Percentiles rank a stretch among this genome's conserved stretches.
These are phyloP conservation scores for Geoglossum cookeanum DNA, from an alignment of 2,329 filamentous ascomycete genomes.

Conservation along the genomic window DNA sequence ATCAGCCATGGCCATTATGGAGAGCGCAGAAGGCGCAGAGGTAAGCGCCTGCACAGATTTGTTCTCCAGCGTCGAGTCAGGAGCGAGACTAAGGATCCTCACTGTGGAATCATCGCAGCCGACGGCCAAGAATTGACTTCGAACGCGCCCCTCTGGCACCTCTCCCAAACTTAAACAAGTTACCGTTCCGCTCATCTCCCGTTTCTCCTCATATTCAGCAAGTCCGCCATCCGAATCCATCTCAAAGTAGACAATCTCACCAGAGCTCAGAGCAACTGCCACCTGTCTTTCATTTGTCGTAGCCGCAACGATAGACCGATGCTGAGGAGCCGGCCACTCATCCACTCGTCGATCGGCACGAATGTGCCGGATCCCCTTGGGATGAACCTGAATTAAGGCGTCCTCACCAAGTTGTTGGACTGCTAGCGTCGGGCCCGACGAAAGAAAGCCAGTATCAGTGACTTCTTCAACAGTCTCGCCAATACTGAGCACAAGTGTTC, in stretches of 20 bases:
- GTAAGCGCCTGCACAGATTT: conserved; percentile 90
- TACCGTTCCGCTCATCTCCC: conserved; percentile 87
- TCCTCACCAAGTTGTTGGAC: conserved; percentile 90
- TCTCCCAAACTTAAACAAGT: conserved; percentile 87
- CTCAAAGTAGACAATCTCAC: conserved; percentile 95
- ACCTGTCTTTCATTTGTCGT: conserved; percentile 88
- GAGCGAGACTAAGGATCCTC: conserved; percentile 74
- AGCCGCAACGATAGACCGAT: conserved; percentile 86
- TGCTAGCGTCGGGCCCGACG: conserved; percentile 71
- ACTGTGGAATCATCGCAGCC: conserved; percentile 96
- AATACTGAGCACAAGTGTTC: conserved; percentile 81
- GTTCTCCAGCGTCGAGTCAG: conserved; percentile 76
- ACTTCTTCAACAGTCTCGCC: conserved; percentile 95
- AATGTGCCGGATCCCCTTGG: conserved; percentile 89
- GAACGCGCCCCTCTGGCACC: conserved; percentile 71
- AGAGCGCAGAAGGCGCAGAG: conserved; percentile 69
- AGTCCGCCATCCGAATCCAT: conserved; percentile 83
- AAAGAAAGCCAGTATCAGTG: conserved; percentile 79
- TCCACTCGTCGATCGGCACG: conserved; percentile 58
- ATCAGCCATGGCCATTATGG: conserved; percentile 91
- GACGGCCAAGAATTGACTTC: conserved; percentile 86
- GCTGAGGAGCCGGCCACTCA: conserved; percentile 84
- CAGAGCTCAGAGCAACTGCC: conserved; percentile 80
- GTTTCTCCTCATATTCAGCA: conserved; percentile 86
- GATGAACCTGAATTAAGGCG: conserved; percentile 82